Percentiles rank a stretch among this genome's conserved stretches.
Conservation (phyloP, 768 basidiomycete species). For the Kwoniella mangroviensis region DNA sequence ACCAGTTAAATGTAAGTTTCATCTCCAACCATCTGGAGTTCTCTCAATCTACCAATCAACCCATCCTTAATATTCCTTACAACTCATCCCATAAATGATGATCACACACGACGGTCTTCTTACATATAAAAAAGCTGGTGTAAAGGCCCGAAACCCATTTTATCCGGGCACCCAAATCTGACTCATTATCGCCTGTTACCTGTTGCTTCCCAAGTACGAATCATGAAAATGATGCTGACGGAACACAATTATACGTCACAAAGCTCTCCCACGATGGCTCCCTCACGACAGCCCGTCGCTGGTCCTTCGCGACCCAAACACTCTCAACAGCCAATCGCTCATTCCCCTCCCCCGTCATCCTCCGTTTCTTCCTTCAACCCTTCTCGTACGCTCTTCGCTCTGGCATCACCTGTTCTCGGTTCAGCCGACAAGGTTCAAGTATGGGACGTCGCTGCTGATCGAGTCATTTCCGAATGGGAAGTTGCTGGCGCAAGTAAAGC, state of each 20-base stretch:
- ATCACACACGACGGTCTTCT: slow-evolving; percentile 57
- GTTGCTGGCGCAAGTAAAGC: slow-evolving; percentile 47
- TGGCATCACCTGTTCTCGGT: slow-evolving; percentile 50
- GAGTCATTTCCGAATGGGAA: slow-evolving; percentile 52
- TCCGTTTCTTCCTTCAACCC: slow-evolving; percentile 50
- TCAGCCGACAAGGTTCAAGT: slow-evolving; percentile 53
- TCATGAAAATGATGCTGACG: slow-evolving; percentile 11
- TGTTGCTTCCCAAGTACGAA: not conserved
- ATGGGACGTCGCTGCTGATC: slow-evolving; percentile 50
- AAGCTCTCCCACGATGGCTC: slow-evolving; percentile 29
- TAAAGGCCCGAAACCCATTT: slow-evolving; percentile 55
- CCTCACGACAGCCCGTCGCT: slow-evolving; percentile 42
- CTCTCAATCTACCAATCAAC: too few relatives aligned
- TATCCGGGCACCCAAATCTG: slow-evolving; percentile 56
- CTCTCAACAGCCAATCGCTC: slow-evolving; percentile 40
- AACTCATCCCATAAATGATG: slow-evolving; percentile 40
- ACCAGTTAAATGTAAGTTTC: not conserved
- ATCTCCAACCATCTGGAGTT: too few relatives aligned
- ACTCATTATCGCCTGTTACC: slow-evolving; percentile 22
- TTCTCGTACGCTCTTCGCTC: slow-evolving; percentile 47
- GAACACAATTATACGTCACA: slow-evolving; percentile 7
- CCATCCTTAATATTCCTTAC: not conserved
- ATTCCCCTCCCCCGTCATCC: slow-evolving; percentile 51
- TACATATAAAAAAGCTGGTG: slow-evolving; percentile 47
- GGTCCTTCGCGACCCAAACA: slow-evolving; percentile 46